These are phyloP conservation scores for Paratinospora sagittata DNA, from an alignment of 164 flowering plant genomes.

Conservation along the genomic window DNA sequence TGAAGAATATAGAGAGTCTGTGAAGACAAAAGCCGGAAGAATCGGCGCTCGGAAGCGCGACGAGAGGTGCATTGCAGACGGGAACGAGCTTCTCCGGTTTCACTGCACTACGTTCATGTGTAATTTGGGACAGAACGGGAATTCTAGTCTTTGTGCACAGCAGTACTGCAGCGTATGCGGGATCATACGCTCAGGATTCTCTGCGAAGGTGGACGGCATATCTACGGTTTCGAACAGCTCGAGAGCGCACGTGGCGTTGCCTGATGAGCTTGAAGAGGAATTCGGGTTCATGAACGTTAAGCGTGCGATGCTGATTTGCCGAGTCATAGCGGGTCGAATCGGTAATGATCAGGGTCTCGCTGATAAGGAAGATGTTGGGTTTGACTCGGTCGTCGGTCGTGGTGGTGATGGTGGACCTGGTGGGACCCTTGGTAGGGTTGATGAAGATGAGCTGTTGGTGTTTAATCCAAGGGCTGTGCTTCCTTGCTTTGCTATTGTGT, in stretches of 20 bases:
- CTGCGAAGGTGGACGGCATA: conserved; percentile 78
- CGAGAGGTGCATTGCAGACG: conserved; percentile 79
- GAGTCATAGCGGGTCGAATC: conserved; percentile 88
- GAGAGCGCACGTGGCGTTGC: conserved; percentile 66
- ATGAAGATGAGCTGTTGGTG: conserved; percentile 73
- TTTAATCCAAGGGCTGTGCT: conserved; percentile 87
- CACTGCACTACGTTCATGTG: conserved; percentile 72
- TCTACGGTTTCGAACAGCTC: conserved; percentile 52
- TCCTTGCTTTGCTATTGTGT: conserved; percentile 86
- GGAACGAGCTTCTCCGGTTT: conserved; percentile 79
- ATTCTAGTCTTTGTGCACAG: conserved; percentile 43
- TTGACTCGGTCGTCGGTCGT: conserved; percentile 57
- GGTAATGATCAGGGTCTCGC: conserved; percentile 37
- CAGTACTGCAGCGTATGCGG: conserved; percentile 70
- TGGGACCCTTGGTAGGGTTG: conserved; percentile 30
- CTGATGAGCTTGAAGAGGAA: conserved; percentile 74
- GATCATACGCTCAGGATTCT: conserved; percentile 66
- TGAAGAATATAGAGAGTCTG: conserved; percentile 67
- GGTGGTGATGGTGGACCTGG: conserved; percentile 14
- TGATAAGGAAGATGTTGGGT: conserved; percentile 50
- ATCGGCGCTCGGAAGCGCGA: conserved; percentile 27
- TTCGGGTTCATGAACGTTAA: conserved; percentile 78
- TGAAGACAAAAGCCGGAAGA: conserved; percentile 46
- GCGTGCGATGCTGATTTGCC: conserved; percentile 76
- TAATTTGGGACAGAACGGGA: conserved; percentile 52